Evolutionary conservation across 2,329 filamentous ascomycete genomes (phyloP).

Genomic region (Daldinia eschscholtzii): DNA sequence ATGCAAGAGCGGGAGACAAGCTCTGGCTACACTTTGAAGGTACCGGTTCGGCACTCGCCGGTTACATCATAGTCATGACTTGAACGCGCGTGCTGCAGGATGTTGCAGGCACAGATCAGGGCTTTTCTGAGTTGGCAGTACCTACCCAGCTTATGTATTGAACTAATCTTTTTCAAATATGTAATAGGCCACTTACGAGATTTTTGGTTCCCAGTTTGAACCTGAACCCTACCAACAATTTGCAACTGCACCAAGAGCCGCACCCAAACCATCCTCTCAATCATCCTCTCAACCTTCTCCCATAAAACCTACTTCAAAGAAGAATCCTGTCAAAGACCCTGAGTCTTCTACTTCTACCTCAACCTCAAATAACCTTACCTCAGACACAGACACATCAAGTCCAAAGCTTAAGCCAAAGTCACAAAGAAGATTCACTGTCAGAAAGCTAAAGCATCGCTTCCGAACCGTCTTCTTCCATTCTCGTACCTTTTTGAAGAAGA

Average conservation of each 20-base stretch:
- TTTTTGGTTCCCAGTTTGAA: constrained; percentile 22
- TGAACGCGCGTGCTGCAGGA: constrained; percentile 26
- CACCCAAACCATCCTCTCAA: not conserved
- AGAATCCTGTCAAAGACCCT: not conserved
- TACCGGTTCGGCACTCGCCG: constrained; percentile 25
- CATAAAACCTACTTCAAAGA: not conserved
- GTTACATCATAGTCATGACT: constrained; percentile 43
- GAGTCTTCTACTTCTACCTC: not conserved
- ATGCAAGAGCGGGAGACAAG: constrained; percentile 22
- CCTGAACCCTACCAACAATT: constrained; percentile 19
- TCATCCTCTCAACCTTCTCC: not conserved
- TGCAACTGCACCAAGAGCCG: not conserved
- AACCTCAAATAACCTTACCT: not conserved
- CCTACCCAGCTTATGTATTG: not conserved
- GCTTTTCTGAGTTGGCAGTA: constrained; percentile 21
- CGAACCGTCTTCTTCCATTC: not conserved
- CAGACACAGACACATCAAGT: not conserved
- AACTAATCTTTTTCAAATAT: constrained; percentile 17
- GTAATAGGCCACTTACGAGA: constrained; percentile 19
- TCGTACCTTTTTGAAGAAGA: constrained; percentile 42
- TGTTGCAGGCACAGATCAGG: constrained; percentile 4
- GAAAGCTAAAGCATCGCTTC: constrained; percentile 8
- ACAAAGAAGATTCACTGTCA: not conserved
- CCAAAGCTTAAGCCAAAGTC: not conserved
- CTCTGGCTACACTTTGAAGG: constrained; percentile 11